These are phyloP conservation scores for Wickerhamomyces strasburgensis DNA, from an alignment of 805 yeast genomes.

Conservation along the genomic window DNA sequence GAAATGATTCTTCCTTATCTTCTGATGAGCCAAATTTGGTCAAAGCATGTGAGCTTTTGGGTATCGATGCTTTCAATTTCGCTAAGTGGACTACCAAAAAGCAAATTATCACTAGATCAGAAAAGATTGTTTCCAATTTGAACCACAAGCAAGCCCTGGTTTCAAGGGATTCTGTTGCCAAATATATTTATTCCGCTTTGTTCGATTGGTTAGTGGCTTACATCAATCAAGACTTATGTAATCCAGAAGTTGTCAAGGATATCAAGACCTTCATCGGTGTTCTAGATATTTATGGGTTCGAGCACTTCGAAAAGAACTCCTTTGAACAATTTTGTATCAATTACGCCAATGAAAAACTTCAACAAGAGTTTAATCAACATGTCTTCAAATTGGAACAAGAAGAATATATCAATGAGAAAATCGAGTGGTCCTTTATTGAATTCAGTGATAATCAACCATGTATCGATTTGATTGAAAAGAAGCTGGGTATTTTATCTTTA, in stretches of 20 bases:
- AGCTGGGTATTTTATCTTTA: conserved; percentile 79
- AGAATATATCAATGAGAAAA: conserved; percentile 86
- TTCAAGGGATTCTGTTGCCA: conserved; percentile 95
- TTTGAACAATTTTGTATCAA: conserved; percentile 97
- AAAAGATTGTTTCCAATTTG: conserved; percentile 81
- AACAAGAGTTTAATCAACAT: conserved; percentile 96
- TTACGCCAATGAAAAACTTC: conserved; percentile 94
- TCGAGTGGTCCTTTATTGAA: conserved; percentile 95
- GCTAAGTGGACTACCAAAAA: conserved; percentile 91
- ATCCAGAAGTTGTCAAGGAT: conserved; percentile 56
- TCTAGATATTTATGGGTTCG: conserved; percentile 95
- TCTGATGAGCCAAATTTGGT: conserved; percentile 83
- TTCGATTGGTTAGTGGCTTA: conserved; percentile 93
- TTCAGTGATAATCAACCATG: conserved; percentile 97
- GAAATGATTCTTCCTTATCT: conserved; percentile 75
- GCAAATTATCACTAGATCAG: conserved; percentile 88
- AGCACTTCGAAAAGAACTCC: conserved; percentile 89
- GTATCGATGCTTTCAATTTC: conserved; percentile 66
- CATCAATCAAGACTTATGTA: conserved; percentile 77
- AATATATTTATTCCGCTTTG: conserved; percentile 84
- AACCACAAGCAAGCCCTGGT: conserved; percentile 81
- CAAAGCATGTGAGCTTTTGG: conserved; percentile 79
- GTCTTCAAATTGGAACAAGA: conserved; percentile 96
- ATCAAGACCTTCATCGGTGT: conserved; percentile 86
- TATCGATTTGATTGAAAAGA: conserved; percentile 84